Base-by-base conservation (phyloP, 805 yeast species). In the Candida nemodendra region DNA sequence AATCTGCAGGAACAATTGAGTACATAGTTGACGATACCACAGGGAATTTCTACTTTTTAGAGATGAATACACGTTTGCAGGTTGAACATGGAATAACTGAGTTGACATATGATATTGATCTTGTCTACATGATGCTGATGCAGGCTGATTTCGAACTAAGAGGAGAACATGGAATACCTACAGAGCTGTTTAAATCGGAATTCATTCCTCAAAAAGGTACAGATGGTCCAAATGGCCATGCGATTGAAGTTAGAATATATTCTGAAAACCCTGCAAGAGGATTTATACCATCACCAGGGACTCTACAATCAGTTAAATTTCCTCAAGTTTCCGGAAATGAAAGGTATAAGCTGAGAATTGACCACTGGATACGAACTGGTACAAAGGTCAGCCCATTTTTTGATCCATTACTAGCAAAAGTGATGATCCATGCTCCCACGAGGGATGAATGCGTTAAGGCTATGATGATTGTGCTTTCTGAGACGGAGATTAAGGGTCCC, bases 41-140 rank as follows among this genome's bases (percentile, higher is more conserved):
- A 50, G 90, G 89, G 56, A 91, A 82, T 56, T 91, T 90, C 61
- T 91, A 90, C 69, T 91, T 91, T 67, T 71, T 91, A 56, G 98
- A 91, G 62, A 97, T 91, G 48, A 91, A 91, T 59, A 95, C 98
- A 9, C 80, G 98, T 59, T 74, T 91, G 51, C 98, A 91, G 65
- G 98, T 91, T 34, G 98, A 91, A 67, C 98, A 91, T 63, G 97
- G 97, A 27, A 81, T 91, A 51, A 91, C 98, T 22, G 98, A 91
- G 66, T 71, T 80, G 78, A 95, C 85, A 27, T 90, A 96, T 13
- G 96, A 96, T 4, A 67, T 90, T 38, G 98, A 91, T 64, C 70
- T 91, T 46, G 97, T 91, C 16, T 96, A 91, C 63, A 87, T 95
- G 96, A 91, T 91, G 98, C 68, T 91, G 46, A 68, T 72, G 48